Conservation (phyloP, 2,329 filamentous ascomycete genomes). For the Alternaria novae-zelandiae region DNA sequence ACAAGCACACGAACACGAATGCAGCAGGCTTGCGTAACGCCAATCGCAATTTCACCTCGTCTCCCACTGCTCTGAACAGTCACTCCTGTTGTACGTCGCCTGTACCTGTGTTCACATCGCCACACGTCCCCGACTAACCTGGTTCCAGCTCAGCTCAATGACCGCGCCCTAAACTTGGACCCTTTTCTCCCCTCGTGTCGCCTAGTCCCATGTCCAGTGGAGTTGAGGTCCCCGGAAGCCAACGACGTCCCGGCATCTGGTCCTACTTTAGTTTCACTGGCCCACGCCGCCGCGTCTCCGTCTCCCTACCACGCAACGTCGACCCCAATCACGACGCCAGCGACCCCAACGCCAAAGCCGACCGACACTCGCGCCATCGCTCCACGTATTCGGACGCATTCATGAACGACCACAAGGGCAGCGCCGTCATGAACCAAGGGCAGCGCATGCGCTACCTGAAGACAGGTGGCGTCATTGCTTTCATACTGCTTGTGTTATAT, state of each 20-base stretch:
- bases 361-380: slow-evolving; percentile 49
- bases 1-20: slow-evolving; percentile 26
- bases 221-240: slow-evolving; percentile 52
- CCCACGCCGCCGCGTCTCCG: slow-evolving; percentile 59
- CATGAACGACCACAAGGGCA: slow-evolving; percentile 54
- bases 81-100: slow-evolving; percentile 16
- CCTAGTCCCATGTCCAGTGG: slow-evolving; percentile 61
- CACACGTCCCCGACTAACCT: slow-evolving; percentile 17
- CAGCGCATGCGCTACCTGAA: slow-evolving; percentile 67
- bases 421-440: slow-evolving; percentile 66
- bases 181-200: slow-evolving; percentile 23
- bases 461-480: slow-evolving; percentile 65
- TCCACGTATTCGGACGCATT: slow-evolving; percentile 47
- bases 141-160: slow-evolving; percentile 27
- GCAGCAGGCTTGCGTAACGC: slow-evolving; percentile 23
- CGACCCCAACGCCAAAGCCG: slow-evolving; percentile 57
- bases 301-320: slow-evolving; percentile 56
- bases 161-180: slow-evolving; percentile 25
- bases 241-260: slow-evolving; percentile 58
- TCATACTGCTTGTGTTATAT: slow-evolving; percentile 64
- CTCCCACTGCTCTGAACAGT: slow-evolving; percentile 5
- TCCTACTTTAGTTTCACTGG: slow-evolving; percentile 59
- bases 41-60: slow-evolving; percentile 8
- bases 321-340: slow-evolving; percentile 39
- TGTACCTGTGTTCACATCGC: slow-evolving; percentile 4